These are phyloP conservation scores for Colletotrichum sp. DNA, from an alignment of 2,329 filamentous ascomycete species.

Conservation along the genomic window DNA sequence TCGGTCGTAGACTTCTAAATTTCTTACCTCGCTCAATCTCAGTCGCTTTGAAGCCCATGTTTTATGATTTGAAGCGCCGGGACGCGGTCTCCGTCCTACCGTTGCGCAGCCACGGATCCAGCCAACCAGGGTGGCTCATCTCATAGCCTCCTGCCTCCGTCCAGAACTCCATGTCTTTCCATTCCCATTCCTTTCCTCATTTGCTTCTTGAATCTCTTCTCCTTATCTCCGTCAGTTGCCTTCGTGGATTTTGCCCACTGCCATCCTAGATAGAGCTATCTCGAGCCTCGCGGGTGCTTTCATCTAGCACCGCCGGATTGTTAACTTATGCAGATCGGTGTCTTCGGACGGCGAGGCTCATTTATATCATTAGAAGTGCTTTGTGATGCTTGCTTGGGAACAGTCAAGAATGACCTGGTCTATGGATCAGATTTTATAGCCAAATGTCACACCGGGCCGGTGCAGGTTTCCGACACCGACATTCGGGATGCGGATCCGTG, in stretches of 20 bases:
- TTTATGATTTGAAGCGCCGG: neutral
- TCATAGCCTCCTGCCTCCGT: rapidly evolving
- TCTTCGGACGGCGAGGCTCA: neutral
- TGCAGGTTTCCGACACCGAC: neutral
- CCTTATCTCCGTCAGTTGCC: neutral
- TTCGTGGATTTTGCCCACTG: neutral
- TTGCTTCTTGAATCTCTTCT: neutral
- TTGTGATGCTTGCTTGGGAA: neutral
- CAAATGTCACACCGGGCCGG: neutral
- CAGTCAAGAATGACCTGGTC: rapidly evolving
- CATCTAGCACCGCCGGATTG: neutral
- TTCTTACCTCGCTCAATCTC: rapidly evolving
- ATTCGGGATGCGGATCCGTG: neutral
- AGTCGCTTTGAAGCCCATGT: neutral
- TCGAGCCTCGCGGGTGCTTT: neutral
- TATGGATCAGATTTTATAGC: neutral
- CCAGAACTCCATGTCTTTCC: rapidly evolving
- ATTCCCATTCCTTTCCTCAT: neutral
- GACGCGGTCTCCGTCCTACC: neutral
- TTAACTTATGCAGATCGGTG: neutral
- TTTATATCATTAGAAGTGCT: neutral
- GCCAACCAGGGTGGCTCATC: rapidly evolving
- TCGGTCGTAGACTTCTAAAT: neutral
- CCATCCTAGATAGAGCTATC: neutral
- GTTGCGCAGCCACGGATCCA: rapidly evolving